phyloP scores from a whole-genome alignment of 2,329 filamentous ascomycete species.

The Boeremia lycopersici region DNA sequence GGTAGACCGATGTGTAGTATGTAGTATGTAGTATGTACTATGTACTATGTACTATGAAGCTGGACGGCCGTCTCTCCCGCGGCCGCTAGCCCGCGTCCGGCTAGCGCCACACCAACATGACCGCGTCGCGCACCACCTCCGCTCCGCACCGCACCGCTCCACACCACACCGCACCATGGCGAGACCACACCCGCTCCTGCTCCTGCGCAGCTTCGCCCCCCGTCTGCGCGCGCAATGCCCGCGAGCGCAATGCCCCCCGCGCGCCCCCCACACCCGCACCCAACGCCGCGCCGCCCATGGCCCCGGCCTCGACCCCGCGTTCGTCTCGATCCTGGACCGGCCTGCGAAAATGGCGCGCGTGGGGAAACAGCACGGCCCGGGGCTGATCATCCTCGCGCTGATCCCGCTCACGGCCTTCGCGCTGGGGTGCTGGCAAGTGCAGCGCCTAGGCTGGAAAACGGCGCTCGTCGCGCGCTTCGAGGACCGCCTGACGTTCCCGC shows the following conservation, averaged over 20 bases:
- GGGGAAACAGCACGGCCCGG: conserved; percentile 76
- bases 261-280: conserved; percentile 19
- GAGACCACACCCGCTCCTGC: conserved; percentile 43
- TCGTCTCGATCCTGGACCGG: conserved; percentile 85
- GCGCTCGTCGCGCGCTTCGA: conserved; percentile 90
- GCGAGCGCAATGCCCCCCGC: conserved; percentile 30
- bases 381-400: conserved; percentile 79
- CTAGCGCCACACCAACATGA: neutral
- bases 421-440: conserved; percentile 93
- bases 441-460: conserved; percentile 91
- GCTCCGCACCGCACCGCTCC: neutral
- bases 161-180: conserved; percentile 29
- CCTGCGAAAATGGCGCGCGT: conserved; percentile 80
- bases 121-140: too few species aligned
- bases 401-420: conserved; percentile 91
- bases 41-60: too few species aligned
- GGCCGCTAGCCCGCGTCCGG: conserved; percentile 23
- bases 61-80: conserved; percentile 12
- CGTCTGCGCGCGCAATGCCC: conserved; percentile 40
- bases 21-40: too few species aligned
- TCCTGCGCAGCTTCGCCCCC: conserved; percentile 34
- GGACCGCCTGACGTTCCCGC: conserved; percentile 84
- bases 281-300: conserved; percentile 30
- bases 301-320: conserved; percentile 71
- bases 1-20: too few species aligned